These are phyloP conservation scores for Plenodomus tracheiphilus DNA, from an alignment of 2,329 filamentous ascomycete genomes.

Conservation along the genomic window DNA sequence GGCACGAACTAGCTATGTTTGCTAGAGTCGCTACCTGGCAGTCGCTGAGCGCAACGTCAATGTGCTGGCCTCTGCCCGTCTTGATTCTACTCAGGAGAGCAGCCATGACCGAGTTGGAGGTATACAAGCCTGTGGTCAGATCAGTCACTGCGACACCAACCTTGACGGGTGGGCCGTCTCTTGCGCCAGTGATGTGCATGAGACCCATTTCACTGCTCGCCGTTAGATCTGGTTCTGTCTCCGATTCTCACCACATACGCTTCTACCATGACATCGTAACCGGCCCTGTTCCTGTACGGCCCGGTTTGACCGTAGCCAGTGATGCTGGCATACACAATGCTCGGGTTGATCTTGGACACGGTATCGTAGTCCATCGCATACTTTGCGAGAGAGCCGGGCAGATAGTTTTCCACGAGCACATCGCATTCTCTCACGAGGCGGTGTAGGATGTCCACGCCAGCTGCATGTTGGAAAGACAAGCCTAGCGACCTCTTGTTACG, in stretches of 20 bases:
- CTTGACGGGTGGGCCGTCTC: slow-evolving; percentile 91
- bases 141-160: slow-evolving; percentile 97
- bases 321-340: slow-evolving; percentile 90
- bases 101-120: slow-evolving; percentile 93
- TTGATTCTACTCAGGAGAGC: slow-evolving; percentile 75
- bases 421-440: slow-evolving; percentile 82
- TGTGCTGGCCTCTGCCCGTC: slow-evolving; percentile 83
- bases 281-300: slow-evolving; percentile 81
- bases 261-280: slow-evolving; percentile 99
- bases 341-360: slow-evolving; percentile 78
- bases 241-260: slow-evolving; percentile 54
- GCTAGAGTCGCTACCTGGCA: slow-evolving; percentile 92
- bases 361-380: slow-evolving; percentile 89
- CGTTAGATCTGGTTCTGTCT: slow-evolving; percentile 13
- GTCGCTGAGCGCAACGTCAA: slow-evolving; percentile 89
- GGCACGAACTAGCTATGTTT: slow-evolving; percentile 91
- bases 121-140: slow-evolving; percentile 91
- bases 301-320: slow-evolving; percentile 97
- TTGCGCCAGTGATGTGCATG: slow-evolving; percentile 95
- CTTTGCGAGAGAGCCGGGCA: slow-evolving; percentile 86
- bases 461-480: slow-evolving; percentile 83
- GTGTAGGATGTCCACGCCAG: slow-evolving; percentile 85
- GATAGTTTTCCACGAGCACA: slow-evolving; percentile 94
- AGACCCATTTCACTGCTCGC: slow-evolving; percentile 75
- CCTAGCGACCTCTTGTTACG: slow-evolving; percentile 96